Percentiles rank a stretch among this genome's conserved stretches.
Evolutionary conservation across 169 alveolate species (phyloP).

Genomic region (Eimeria tenella): DNA sequence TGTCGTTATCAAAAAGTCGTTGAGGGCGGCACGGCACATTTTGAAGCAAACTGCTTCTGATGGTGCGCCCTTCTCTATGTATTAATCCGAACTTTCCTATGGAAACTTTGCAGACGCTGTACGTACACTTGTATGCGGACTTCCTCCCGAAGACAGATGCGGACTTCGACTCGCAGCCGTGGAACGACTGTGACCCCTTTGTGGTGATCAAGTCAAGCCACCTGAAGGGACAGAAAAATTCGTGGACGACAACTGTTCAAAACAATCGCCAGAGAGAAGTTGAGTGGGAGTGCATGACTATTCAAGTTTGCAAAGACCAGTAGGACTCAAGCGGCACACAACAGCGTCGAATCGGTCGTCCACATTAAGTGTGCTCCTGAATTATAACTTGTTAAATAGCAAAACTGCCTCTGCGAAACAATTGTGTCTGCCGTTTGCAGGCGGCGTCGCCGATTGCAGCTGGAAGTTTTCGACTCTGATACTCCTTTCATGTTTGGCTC

Average conservation of each 20-base stretch:
- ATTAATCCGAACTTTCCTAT: background rate
- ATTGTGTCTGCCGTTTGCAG: background rate
- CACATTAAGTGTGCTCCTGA: no score
- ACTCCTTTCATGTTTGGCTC: constrained; percentile 60
- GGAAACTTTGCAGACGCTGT: constrained; percentile 38
- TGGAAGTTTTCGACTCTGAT: constrained; percentile 70
- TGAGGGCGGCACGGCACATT: no score
- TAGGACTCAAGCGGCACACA: background rate
- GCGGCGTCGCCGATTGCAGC: constrained; percentile 46
- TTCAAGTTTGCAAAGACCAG: constrained; percentile 57
- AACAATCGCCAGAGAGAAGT: constrained; percentile 74
- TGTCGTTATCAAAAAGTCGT: no score
- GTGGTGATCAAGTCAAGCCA: constrained; percentile 27
- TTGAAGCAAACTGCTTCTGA: no score
- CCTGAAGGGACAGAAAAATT: background rate
- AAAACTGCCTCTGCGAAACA: no score
- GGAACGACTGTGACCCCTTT: constrained; percentile 78
- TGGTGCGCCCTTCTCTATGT: no score
- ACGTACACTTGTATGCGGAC: constrained; percentile 72
- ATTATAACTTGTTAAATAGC: no score
- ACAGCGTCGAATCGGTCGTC: no score
- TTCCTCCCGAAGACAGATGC: constrained; percentile 66
- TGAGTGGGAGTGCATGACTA: constrained; percentile 69
- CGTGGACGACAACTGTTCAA: constrained; percentile 64
- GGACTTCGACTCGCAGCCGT: constrained; percentile 62